Base-by-base conservation (phyloP, 1,284 basidiomycete genomes). In the Paramarasmius palmivorus region DNA sequence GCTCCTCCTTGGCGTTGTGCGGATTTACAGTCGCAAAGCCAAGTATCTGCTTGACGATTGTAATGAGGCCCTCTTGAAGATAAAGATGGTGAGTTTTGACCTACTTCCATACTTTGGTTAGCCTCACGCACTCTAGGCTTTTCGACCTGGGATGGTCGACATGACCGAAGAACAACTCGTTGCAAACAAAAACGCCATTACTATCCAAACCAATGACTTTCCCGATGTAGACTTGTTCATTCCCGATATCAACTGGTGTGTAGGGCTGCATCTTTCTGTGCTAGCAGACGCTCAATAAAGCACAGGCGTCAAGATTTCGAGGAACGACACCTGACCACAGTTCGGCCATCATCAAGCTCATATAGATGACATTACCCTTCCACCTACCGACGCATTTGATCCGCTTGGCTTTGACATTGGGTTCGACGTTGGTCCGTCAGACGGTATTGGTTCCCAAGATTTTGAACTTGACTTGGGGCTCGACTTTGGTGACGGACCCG, bases 21-120 rank as follows among this genome's bases (percentile, higher is more conserved):
- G 97, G 56, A 98, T 99, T 66, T 98, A 99, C 73, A 95, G 94
- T 64, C 83, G 96, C 47, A 98, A 99, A 71, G 93, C 95, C 20
- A 97, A 98, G 67, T 99, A 99, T 73, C 82, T 99, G 2, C 76
- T 98, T 60, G 96, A 99, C 65, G 96, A 99, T 69, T 98, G 95
- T 69, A 96, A 96, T 63, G 97, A 99, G 68, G 94, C 95, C 0
- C 75, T 98, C 54, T 74, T 95, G 50, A 95, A 95, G 70, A 96
- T 99, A 56, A 96, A 96, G 69, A 91, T 97, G 86, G 94, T 92
- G 54, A 34, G 72, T 55, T 12, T 36, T 37, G n/a, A 50, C 19
- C 17, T 20, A 23, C 9, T 40, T 23, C 26, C 15, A 35, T 34
- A 14, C 40, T 42, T 22, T 26, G n/a, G 45, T 15, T n/a, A 19